Percentiles rank a stretch among this genome's conserved stretches.
phyloP scores from a whole-genome alignment of 2,329 filamentous ascomycete species.

The Cercospora zeina region DNA sequence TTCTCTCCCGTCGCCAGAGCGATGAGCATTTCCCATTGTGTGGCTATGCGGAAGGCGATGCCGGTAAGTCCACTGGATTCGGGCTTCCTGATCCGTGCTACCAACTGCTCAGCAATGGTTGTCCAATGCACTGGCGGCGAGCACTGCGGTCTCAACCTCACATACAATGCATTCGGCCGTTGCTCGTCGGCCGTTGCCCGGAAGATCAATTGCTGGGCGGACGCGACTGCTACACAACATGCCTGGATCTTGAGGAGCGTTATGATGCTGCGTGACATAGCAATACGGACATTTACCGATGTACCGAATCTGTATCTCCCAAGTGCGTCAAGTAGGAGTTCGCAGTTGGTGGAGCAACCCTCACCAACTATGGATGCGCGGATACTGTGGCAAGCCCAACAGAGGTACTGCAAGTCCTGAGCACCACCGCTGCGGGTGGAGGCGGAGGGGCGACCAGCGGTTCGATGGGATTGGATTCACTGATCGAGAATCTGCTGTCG shows the following conservation, averaged over 20 bases:
- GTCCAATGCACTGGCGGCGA: neutral
- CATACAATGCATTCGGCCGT: neutral
- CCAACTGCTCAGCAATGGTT: neutral
- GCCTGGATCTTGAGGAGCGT: neutral
- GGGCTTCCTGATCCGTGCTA: neutral
- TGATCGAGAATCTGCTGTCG: neutral
- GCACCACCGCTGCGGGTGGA: neutral
- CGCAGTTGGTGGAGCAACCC: neutral
- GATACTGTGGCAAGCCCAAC: neutral
- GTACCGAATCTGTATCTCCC: neutral
- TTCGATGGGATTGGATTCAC: neutral
- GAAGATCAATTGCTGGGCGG: neutral
- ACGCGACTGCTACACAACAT: neutral
- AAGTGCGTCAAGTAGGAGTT: neutral
- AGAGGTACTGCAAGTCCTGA: neutral
- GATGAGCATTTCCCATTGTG: neutral
- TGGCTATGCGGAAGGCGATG: neutral
- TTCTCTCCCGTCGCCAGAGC: neutral
- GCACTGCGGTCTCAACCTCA: neutral
- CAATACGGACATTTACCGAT: neutral
- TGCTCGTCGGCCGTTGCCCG: neutral
- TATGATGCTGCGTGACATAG: neutral
- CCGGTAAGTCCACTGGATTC: neutral
- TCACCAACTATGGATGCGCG: neutral
- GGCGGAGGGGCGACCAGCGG: neutral